Base-by-base conservation (phyloP, 257 asterid genomes). In the Nicotiana noctiflora region DNA sequence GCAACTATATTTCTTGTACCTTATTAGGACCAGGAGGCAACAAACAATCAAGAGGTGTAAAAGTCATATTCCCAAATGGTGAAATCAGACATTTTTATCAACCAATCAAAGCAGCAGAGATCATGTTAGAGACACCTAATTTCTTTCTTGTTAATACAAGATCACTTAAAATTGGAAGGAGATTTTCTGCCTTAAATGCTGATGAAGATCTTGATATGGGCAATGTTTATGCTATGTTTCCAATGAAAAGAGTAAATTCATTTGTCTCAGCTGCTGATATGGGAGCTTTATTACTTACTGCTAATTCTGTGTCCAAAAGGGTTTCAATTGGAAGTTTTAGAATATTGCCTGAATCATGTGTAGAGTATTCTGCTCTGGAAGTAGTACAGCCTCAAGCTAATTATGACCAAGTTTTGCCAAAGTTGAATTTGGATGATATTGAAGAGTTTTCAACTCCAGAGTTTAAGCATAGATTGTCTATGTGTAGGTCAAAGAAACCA, bases 401-500 rank as follows among this genome's bases (percentile, higher is more conserved):
- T 18, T 8, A 0, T 79, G 84, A 57, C 2, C n/a, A 12, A 2
- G 18, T 10, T 3, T 70, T 81, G 37, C 89, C 90, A 6, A 94
- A 86, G 86, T 81, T 91, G 88, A 90, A 91, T 67, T 75, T 92
- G 85, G 94, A 91, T 11, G 93, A 87, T 18, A 86, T 92, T 79
- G 94, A 91, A 59, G 96, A 90, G 40, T 83, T 86, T 57, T 84
- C 87, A 57, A 80, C 82, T 78, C 87, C 88, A 77, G 92, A 92
- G 80, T 89, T 91, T 61, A 85, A 85, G 85, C 91, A 88, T 10
- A 86, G 91, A 51, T 34, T 90, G 83, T 88, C 95, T 0, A 68
- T 88, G 86, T 86, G 92, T 87, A 82, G 98, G 80, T 94, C 98
- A 29, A 94, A 91, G 91, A 94, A 92, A 82, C 98, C 98, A 34